Percentiles rank a stretch among this genome's conserved stretches.
Conservation (phyloP, 2,329 filamentous ascomycete genomes). For the Proliferodiscus dingleyae region DNA sequence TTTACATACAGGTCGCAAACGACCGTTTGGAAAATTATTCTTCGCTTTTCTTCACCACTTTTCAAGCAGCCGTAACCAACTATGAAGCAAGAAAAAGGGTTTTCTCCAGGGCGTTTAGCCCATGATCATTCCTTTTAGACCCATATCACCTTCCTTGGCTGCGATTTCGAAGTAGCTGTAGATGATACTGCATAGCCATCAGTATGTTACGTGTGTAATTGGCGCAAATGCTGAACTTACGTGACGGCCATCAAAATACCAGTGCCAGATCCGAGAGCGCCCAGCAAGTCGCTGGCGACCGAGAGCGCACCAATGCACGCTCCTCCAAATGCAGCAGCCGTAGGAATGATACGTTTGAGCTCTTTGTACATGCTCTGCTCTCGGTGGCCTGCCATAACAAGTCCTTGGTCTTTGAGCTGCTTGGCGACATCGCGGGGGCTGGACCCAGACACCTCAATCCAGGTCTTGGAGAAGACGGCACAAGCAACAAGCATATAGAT, state of each 20-base stretch:
- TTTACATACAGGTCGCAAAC: conserved; percentile 11
- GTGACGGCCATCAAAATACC: conserved; percentile 98
- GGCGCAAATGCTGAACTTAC: conserved; percentile 54
- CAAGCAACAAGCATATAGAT: conserved; percentile 97
- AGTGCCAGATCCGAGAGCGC: conserved; percentile 91
- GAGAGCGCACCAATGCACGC: conserved; percentile 98
- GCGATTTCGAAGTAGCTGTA: conserved; percentile 99
- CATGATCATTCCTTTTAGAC: conserved; percentile 71
- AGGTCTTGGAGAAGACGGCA: conserved; percentile 99
- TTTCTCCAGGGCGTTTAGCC: conserved; percentile 39
- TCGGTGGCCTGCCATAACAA: conserved; percentile 98
- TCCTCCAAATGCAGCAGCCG: conserved; percentile 95
- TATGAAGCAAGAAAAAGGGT: conserved; percentile 23
- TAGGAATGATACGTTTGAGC: conserved; percentile 98
- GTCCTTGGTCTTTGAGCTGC: conserved; percentile 98
- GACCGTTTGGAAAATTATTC: conserved; percentile 3
- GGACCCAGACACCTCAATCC: conserved; percentile 98
- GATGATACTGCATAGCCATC: conserved; percentile 68
- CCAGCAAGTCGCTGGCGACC: conserved; percentile 90
- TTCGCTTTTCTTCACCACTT: conserved; percentile 9
- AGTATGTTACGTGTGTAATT: conserved; percentile 28
- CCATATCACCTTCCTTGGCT: conserved; percentile 94
- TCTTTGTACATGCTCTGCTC: conserved; percentile 99
- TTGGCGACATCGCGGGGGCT: conserved; percentile 97
- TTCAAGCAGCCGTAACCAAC: conserved; percentile 20